Evolutionary conservation across 225 moss, liverwort and hornwort species (phyloP).

Genomic region (Sphagnum contortum): DNA sequence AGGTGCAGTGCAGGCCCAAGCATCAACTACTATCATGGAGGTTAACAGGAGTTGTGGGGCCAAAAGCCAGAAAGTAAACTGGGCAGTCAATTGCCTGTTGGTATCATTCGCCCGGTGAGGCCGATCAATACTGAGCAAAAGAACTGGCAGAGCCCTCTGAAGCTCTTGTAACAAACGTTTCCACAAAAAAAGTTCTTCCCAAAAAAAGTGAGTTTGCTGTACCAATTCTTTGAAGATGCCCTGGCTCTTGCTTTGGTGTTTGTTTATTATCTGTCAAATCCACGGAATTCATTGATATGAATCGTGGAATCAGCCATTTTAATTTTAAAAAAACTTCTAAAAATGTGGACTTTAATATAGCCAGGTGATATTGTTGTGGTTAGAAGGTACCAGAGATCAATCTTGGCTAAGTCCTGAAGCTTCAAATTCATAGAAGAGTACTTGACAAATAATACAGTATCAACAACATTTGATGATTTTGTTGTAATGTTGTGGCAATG

Average conservation of each 20-base stretch:
- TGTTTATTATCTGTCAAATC: slow-evolving; percentile 5
- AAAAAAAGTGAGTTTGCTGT: slow-evolving; percentile 12
- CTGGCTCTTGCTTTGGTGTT: neutral
- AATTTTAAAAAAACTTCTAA: too few relatives aligned
- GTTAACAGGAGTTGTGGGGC: slow-evolving; percentile 32
- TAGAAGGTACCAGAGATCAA: too few relatives aligned
- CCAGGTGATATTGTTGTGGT: too few relatives aligned
- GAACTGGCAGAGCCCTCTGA: slow-evolving; percentile 42
- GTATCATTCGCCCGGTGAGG: slow-evolving; percentile 54
- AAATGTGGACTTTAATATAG: too few relatives aligned
- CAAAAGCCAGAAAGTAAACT: slow-evolving; percentile 7
- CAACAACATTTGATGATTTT: neutral
- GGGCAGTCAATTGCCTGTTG: slow-evolving; percentile 37
- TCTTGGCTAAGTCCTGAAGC: too few relatives aligned
- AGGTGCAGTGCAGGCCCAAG: slow-evolving; percentile 28
- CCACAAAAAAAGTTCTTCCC: slow-evolving; percentile 37
- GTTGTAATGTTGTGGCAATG: slow-evolving; percentile 34
- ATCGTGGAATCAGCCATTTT: neutral
- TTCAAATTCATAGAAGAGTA: too few relatives aligned
- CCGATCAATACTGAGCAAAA: slow-evolving; percentile 37
- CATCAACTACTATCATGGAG: slow-evolving; percentile 63
- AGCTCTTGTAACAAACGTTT: slow-evolving; percentile 28
- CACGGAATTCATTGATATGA: slow-evolving; percentile 8
- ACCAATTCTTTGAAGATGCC: neutral
- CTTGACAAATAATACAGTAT: too few relatives aligned